phyloP scores from a whole-genome alignment of 345 rosid genomes.

The Gossypium sturtianum region DNA sequence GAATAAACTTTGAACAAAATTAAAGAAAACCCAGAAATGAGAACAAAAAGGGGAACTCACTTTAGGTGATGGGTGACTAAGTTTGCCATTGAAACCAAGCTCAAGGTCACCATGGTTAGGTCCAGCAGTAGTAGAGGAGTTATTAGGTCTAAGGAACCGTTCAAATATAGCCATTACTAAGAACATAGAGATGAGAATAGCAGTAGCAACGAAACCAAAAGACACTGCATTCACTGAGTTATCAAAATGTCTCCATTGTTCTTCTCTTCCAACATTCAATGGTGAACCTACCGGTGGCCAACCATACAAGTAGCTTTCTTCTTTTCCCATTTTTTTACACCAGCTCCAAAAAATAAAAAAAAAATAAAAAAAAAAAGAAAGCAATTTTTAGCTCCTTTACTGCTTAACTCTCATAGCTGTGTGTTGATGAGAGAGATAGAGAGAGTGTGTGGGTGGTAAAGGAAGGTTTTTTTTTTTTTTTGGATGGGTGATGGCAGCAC shows the following conservation, averaged over 20 bases:
- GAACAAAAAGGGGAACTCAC: constrained; percentile 30
- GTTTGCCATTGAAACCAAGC: constrained; percentile 49
- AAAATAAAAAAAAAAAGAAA: background rate
- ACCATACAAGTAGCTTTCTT: constrained; percentile 16
- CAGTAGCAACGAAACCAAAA: constrained; percentile 95
- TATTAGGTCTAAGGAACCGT: constrained; percentile 62
- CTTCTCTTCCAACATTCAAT: constrained; percentile 41
- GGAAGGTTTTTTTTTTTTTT: background rate
- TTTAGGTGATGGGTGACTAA: constrained; percentile 73
- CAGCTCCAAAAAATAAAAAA: background rate
- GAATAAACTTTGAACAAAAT: background rate
- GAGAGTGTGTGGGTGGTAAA: background rate
- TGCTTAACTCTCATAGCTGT: constrained; percentile 28
- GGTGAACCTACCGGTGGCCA: constrained; percentile 84
- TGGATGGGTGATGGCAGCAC: constrained; percentile 14
- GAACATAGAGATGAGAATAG: constrained; percentile 96
- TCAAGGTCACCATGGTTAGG: constrained; percentile 41
- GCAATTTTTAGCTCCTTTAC: background rate
- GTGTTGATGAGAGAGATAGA: background rate
- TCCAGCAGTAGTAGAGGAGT: constrained; percentile 18
- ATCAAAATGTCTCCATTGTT: constrained; percentile 53
- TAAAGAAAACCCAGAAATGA: constrained; percentile 9
- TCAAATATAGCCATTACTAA: constrained; percentile 90
- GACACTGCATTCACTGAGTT: constrained; percentile 86
- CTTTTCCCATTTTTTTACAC: constrained; percentile 18